Evolutionary conservation across 2,329 filamentous ascomycete genomes (phyloP), one percentile per base, ranked within the genome.

Genomic region (Arthroderma sp.): DNA sequence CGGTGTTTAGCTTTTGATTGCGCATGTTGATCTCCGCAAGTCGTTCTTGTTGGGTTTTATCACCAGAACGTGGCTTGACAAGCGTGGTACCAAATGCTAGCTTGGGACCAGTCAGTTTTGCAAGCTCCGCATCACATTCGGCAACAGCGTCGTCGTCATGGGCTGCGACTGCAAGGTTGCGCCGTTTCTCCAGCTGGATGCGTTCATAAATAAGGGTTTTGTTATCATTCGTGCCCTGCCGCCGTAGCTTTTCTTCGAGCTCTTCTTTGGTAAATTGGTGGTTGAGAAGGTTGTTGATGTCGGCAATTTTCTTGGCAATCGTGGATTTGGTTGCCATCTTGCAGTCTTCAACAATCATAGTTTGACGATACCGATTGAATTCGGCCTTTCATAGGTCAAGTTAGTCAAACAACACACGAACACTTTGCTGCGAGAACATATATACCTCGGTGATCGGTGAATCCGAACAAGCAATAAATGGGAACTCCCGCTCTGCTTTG

Each of bases 401-500:
- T 34, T 34, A 34, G 32, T 34, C 8, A 34, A 34, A 34, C 32
- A 34, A 34, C 11, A 34, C 49, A 40, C 33, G 11, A 44, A 36
- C 29, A 29, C 5, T 29, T 44, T 5, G 7, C 31, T 34, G 11
- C 8, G 28, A 22, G 15, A 22, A 22, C 15, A 22, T 39, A 61
- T 72, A 51, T 68, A 86, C 83, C 63, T 91, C 86, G n/a, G 83
- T 85, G 57, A 96, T 84, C 36, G 74, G 71, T 41, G 80, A 78
- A 61, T 94, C 88, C 0, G 91, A 96, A 59, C 89, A 88, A 50
- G 82, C 82, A 50, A 91, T 82, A 63, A 96, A 95, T 4, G 88
- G 87, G 66, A 87, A 95, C 32, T 88, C 80, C 60, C 82, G 83
- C 58, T 86, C 76, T 0, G 83, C 74, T 55, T 88, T 87, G 38